Evolutionary conservation across 108 stramenopile genomes (phyloP).

Genomic region (Schizochytrium sp.): DNA sequence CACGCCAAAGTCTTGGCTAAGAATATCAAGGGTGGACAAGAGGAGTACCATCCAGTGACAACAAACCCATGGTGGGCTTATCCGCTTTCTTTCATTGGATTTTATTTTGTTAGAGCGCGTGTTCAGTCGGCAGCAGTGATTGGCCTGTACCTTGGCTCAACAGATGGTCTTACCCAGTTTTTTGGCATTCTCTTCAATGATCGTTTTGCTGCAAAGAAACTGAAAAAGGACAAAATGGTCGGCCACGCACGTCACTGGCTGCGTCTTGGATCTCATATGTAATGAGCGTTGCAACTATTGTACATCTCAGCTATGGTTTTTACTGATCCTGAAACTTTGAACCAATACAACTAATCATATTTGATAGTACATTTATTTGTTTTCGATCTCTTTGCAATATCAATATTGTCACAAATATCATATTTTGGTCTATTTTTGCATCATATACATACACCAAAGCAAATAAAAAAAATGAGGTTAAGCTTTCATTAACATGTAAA

Average conservation of each 20-base stretch:
- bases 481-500: too few relatives aligned
- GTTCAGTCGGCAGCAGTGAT: background rate
- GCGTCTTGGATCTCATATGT: too few relatives aligned
- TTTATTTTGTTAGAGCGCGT: background rate
- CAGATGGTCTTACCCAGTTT: background rate
- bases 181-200: slow-evolving; percentile 13
- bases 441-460: too few relatives aligned
- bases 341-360: too few relatives aligned
- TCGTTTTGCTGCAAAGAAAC: background rate
- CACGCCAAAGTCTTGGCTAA: background rate
- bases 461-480: too few relatives aligned
- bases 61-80: background rate
- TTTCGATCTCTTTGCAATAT: too few relatives aligned
- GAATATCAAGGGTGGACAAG: background rate
- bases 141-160: background rate
- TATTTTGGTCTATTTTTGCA: too few relatives aligned
- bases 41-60: background rate
- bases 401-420: too few relatives aligned
- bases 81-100: background rate
- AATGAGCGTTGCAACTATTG: too few relatives aligned
- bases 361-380: too few relatives aligned
- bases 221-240: background rate
- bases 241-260: background rate
- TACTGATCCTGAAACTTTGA: too few relatives aligned
- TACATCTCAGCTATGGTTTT: too few relatives aligned